phyloP scores from a whole-genome alignment of 257 asterid genomes.

The Prunella vulgaris region DNA sequence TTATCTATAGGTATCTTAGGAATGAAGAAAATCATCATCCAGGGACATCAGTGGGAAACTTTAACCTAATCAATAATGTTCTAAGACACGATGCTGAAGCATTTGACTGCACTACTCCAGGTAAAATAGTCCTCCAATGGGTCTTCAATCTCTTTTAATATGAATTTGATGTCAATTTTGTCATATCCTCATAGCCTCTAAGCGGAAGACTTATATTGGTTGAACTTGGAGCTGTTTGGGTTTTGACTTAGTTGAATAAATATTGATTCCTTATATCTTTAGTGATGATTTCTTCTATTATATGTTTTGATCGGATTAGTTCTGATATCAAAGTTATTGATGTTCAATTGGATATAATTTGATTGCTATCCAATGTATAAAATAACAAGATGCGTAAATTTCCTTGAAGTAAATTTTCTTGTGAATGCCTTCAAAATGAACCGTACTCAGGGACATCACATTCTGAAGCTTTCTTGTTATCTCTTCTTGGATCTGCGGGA shows the following conservation, averaged over 20 bases:
- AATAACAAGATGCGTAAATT: not conserved
- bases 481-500: not conserved
- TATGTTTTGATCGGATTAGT: not conserved
- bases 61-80: conserved; percentile 57
- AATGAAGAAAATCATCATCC: conserved; percentile 47
- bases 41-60: conserved; percentile 45
- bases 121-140: conserved; percentile 50
- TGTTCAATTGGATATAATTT: conserved; percentile 5
- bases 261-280: not conserved
- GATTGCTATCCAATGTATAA: not conserved
- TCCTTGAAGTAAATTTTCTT: conserved; percentile 5
- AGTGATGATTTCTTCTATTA: conserved; percentile 1
- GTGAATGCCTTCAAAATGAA: not conserved
- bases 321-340: not conserved
- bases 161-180: conserved; percentile 14
- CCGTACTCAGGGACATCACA: not conserved
- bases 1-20: conserved; percentile 68
- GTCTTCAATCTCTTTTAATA: conserved; percentile 11
- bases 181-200: conserved; percentile 13
- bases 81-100: conserved; percentile 64
- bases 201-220: conserved; percentile 9
- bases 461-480: not conserved
- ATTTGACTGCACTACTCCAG: conserved; percentile 53
- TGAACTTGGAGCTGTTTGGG: conserved; percentile 18
- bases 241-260: conserved; percentile 4